phyloP scores from a whole-genome alignment of 2,329 filamentous ascomycete genomes.

The Xylaria sp. region DNA sequence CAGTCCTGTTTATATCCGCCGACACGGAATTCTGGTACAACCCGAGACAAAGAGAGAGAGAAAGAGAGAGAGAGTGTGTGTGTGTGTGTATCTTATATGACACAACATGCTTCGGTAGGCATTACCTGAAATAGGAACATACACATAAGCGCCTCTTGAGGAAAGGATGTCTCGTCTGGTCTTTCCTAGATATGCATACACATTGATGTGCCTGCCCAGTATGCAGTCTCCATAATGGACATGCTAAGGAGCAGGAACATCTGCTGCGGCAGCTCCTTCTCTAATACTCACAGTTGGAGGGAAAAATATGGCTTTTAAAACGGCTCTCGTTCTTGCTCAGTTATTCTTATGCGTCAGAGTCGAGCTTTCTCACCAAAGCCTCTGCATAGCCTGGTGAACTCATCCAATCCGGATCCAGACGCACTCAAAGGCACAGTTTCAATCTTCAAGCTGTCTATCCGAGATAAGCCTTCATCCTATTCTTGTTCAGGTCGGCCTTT shows the following conservation, averaged over 20 bases:
- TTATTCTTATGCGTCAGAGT: neutral
- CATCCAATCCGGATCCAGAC: neutral
- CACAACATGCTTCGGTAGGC: no score
- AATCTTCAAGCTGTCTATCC: neutral
- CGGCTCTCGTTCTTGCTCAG: no score
- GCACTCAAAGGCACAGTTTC: neutral
- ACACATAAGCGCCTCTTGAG: neutral
- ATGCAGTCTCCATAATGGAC: no score
- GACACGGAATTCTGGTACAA: neutral
- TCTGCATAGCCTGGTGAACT: no score
- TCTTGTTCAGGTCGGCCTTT: neutral
- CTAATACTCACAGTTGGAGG: neutral
- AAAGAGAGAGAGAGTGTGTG: no score
- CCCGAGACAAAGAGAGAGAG: neutral
- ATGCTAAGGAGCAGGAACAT: conserved; percentile 6
- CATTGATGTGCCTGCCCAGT: neutral
- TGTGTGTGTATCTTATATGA: no score
- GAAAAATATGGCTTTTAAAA: neutral
- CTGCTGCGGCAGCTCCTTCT: neutral
- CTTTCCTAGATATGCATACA: neutral
- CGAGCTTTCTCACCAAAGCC: neutral
- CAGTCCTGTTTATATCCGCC: neutral
- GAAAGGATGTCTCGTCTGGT: neutral
- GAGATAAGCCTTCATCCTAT: neutral
- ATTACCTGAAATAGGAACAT: no score